Evolutionary conservation across 2,329 filamentous ascomycete genomes (phyloP), one percentile per base, ranked within the genome.

Genomic region (Stachybotrys chartarum): DNA sequence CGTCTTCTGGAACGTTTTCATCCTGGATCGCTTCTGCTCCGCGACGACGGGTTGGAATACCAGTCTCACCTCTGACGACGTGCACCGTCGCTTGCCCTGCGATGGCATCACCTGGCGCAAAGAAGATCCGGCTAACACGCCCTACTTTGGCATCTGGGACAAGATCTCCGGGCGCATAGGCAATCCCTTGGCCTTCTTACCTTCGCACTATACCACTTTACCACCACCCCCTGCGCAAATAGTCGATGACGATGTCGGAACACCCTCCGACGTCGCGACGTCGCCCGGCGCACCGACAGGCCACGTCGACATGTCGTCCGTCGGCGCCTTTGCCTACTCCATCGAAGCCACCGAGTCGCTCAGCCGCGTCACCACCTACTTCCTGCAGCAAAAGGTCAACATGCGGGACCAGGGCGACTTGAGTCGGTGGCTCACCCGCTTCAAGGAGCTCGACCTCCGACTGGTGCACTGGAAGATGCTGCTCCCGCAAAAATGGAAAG

Each of bases 401-500:
- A 58, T 69, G n/a, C 59, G 62, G 6, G 66, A 72, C 49, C 64
- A 66, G 10, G 66, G 69, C 5, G 69, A 75, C 30, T 61, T 73
- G 16, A 65, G 67, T 14, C 63, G 65, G 46, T 76, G 72, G 74
- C 59, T 77, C 2, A 73, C 68, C 30, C 63, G 73, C 3, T 77
- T 77, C 62, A 76, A 77, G 54, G 72, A 77, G 58, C 62, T 76
- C 1, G 75, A 77, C 56, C 61, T 77, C 0, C 70, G 73, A 0
- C 64, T 77, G 1, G 70, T 75, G 5, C 70, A 74, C 46, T 61
- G 56, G 57, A 61, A 59, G 30, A 60, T 61, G 59, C 53, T 60
- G 1, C 59, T 61, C 10, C 60, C 60, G 1, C 56, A 55, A 18
- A 61, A 60, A 39, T 61, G 59, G 60, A 60, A 61, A 30, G 57